Conservation (phyloP, 1,284 basidiomycete species). For the Marasmius tenuissimus region DNA sequence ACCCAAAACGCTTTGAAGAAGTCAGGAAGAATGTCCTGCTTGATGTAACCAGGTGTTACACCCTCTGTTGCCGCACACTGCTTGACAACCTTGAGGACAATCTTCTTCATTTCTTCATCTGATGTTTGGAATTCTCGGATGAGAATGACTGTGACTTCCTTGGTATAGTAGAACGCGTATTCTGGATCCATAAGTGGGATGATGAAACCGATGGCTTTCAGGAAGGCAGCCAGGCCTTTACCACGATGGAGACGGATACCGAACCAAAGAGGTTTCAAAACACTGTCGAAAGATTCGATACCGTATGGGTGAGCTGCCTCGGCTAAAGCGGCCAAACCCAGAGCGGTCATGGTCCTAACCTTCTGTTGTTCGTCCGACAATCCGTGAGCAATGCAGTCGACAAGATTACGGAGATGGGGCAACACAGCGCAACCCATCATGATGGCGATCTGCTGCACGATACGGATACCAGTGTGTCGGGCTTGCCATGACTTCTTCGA, state of each 20-base stretch:
- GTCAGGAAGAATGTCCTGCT: conserved; percentile 97
- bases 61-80: conserved; percentile 98
- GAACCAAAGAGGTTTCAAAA: conserved; percentile 97
- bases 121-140: conserved; percentile 99
- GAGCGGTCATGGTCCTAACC: conserved; percentile 97
- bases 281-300: conserved; percentile 99
- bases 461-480: conserved; percentile 97
- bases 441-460: conserved; percentile 99
- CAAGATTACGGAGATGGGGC: conserved; percentile 94
- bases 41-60: conserved; percentile 91
- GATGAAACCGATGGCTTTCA: conserved; percentile 99
- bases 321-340: conserved; percentile 94
- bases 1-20: conserved; percentile 99
- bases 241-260: conserved; percentile 98
- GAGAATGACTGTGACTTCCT: conserved; percentile 95
- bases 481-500: conserved; percentile 99
- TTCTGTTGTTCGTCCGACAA: conserved; percentile 98
- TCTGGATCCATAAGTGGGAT: conserved; percentile 99
- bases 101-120: conserved; percentile 99
- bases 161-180: conserved; percentile 97
- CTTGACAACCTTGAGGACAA: conserved; percentile 98
- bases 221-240: conserved; percentile 96
- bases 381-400: conserved; percentile 95
- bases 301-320: conserved; percentile 98
- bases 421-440: conserved; percentile 99